Evolutionary conservation across 768 basidiomycete species (phyloP).

Genomic region (Cystobasidium onofrii): DNA sequence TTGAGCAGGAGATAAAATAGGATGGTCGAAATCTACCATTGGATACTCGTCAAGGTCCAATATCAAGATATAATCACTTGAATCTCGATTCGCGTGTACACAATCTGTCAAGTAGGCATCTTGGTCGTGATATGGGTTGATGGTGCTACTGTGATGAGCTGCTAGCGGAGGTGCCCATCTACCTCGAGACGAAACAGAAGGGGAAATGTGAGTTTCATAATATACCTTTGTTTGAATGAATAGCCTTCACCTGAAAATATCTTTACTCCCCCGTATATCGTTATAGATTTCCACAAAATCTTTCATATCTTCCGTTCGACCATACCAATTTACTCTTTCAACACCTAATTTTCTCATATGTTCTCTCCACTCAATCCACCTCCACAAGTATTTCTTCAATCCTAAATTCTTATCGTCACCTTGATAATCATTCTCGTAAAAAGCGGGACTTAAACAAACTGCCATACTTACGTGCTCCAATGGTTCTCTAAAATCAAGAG

Average conservation of each 20-base stretch:
- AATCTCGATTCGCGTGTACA: constrained; percentile 1
- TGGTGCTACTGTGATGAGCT: neutral
- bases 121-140: constrained; percentile 29
- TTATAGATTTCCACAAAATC: constrained; percentile 24
- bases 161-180: constrained; percentile 28
- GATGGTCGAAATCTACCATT: constrained; percentile 1
- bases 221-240: neutral
- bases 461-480: neutral
- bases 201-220: neutral
- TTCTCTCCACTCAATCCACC: constrained; percentile 28
- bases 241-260: constrained; percentile 1
- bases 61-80: constrained; percentile 13
- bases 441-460: constrained; percentile 23
- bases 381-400: constrained; percentile 7
- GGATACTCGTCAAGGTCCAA: constrained; percentile 24
- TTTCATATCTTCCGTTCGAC: neutral
- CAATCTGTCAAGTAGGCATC: constrained; percentile 22
- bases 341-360: constrained; percentile 18
- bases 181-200: neutral
- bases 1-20: neutral
- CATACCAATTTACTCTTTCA: constrained; percentile 25
- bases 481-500: neutral
- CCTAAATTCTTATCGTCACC: neutral
- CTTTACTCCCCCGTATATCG: neutral
- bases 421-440: no score